Conservation (phyloP, 805 yeast genomes). For the Suhomyces tanzawaensis region DNA sequence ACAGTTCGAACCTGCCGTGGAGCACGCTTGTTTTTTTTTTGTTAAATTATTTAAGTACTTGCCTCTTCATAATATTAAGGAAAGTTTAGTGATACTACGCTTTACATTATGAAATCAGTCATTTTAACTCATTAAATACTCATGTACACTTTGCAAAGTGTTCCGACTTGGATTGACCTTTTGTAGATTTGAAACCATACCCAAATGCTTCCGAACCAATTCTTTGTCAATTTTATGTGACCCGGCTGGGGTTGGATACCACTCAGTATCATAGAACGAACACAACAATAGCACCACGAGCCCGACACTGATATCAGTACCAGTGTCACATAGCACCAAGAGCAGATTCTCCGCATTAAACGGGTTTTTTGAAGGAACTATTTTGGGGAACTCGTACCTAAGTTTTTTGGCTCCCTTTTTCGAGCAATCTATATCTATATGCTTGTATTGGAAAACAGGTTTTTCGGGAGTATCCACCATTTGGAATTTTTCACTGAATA, state of each 20-base stretch:
- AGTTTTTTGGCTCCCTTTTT: conserved; percentile 70
- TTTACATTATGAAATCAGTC: too few species aligned
- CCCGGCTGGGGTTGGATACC: conserved; percentile 24
- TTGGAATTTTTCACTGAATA: conserved; percentile 22
- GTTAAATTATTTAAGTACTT: not conserved
- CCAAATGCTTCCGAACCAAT: conserved; percentile 54
- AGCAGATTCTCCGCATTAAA: conserved; percentile 18
- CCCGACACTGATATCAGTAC: conserved; percentile 65
- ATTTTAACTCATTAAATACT: conserved; percentile 46
- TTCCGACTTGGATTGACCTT: conserved; percentile 74
- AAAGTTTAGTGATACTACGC: too few species aligned
- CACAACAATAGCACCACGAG: conserved; percentile 54
- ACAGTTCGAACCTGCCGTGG: conserved; percentile 42
- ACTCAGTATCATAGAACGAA: conserved; percentile 40
- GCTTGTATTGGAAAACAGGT: conserved; percentile 7
- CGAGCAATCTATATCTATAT: conserved; percentile 27
- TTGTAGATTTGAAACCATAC: conserved; percentile 44
- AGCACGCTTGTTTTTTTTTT: conserved; percentile 20
- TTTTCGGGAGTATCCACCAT: conserved; percentile 12
- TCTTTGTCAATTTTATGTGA: conserved; percentile 43
- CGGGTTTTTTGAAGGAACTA: conserved; percentile 28
- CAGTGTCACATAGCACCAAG: conserved; percentile 59
- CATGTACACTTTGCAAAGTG: conserved; percentile 69
- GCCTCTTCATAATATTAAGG: too few species aligned
- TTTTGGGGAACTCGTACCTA: conserved; percentile 44